A percentile compares a stretch with the other conserved stretches of the same genome.
These are phyloP conservation scores for Jamesozyma gamospora DNA, from an alignment of 805 yeast species.

Conservation along the genomic window DNA sequence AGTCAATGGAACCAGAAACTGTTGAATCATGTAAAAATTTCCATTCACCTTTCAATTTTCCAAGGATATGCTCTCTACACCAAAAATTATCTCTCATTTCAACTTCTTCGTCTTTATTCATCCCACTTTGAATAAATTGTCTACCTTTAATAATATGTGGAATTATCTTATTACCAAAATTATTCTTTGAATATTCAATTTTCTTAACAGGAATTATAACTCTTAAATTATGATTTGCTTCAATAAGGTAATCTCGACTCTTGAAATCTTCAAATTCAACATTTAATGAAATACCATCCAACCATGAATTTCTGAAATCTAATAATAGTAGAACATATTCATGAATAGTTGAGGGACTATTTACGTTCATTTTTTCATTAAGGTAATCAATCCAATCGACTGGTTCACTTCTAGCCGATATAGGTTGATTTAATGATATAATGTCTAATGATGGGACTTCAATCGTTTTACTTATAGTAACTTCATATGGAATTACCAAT, in stretches of 20 bases:
- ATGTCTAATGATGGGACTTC: constrained; percentile 66
- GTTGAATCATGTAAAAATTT: constrained; percentile 8
- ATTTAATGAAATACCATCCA: constrained; percentile 37
- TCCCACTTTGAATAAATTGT: constrained; percentile 50
- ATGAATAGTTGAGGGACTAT: constrained; percentile 27
- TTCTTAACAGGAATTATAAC: constrained; percentile 62
- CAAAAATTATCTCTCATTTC: constrained; percentile 63
- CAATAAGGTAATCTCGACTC: constrained; percentile 23
- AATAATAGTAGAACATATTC: constrained; percentile 57
- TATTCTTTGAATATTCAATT: constrained; percentile 30
- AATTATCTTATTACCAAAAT: constrained; percentile 36
- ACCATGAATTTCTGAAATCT: constrained; percentile 79
- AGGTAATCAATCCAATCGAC: constrained; percentile 25
- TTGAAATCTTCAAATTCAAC: constrained; percentile 28
- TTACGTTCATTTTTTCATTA: constrained; percentile 5
- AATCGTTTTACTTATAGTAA: constrained; percentile 43
- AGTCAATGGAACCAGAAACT: constrained; percentile 16
- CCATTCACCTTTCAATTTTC: constrained; percentile 62
- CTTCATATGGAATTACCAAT: constrained; percentile 19
- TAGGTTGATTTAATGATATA: constrained; percentile 40
- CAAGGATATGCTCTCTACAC: constrained; percentile 61
- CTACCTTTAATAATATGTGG: constrained; percentile 57
- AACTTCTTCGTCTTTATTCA: constrained; percentile 45
- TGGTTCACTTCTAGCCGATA: constrained; percentile 13
- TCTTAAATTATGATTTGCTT: constrained; percentile 43